phyloP scores from a whole-genome alignment of 23 red algal genomes.

The Cyanidioschyzon merolae region DNA sequence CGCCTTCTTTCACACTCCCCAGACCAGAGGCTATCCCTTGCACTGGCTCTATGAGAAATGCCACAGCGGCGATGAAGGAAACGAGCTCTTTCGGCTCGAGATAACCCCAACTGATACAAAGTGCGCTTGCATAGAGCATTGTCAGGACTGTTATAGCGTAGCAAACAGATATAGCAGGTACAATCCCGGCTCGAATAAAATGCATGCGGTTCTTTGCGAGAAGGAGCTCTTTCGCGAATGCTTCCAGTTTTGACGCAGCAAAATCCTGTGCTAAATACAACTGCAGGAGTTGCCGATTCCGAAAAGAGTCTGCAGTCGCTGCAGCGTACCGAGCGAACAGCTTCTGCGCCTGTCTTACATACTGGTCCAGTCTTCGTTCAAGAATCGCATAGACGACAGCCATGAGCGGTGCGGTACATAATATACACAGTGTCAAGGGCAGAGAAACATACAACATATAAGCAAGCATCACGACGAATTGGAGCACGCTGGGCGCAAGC shows the following conservation, averaged over 20 bases:
- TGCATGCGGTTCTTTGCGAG: neutral
- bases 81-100: slow-evolving; percentile 8
- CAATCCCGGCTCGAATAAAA: neutral
- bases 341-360: neutral
- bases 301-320: neutral
- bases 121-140: neutral
- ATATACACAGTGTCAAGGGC: neutral
- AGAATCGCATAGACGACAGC: neutral
- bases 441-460: slow-evolving; percentile 2
- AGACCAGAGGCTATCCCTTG: neutral
- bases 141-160: neutral
- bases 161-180: neutral
- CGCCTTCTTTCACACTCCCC: slow-evolving; percentile 6
- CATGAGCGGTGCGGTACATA: slow-evolving; percentile 1
- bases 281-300: neutral
- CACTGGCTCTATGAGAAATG: slow-evolving; percentile 7
- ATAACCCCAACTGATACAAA: neutral
- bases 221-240: neutral
- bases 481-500: neutral
- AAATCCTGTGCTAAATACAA: neutral
- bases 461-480: neutral
- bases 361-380: neutral
- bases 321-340: neutral
- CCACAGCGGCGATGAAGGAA: neutral
- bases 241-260: neutral